phyloP scores from a whole-genome alignment of 495 filamentous ascomycete species.

The Xylaria acuta region DNA sequence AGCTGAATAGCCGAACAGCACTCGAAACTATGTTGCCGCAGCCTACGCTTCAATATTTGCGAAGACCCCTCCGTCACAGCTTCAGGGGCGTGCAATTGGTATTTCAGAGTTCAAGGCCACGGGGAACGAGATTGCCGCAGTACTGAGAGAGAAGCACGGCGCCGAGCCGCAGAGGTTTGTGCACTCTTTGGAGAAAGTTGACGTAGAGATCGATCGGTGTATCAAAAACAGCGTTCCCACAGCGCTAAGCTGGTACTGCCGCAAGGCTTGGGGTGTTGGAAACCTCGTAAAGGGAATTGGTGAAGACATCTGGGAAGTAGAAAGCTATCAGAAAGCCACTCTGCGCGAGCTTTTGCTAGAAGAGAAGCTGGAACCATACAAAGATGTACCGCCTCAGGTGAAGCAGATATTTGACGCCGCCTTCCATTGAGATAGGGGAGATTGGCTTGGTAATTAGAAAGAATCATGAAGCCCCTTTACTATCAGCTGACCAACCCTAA shows the following conservation, averaged over 20 bases:
- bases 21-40: slow-evolving; percentile 34
- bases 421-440: slow-evolving; percentile 23
- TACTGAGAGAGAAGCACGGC: slow-evolving; percentile 33
- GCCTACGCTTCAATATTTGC: slow-evolving; percentile 38
- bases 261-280: slow-evolving; percentile 33
- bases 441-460: neutral
- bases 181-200: slow-evolving; percentile 34
- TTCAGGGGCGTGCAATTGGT: slow-evolving; percentile 29
- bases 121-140: slow-evolving; percentile 31
- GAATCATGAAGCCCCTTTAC: neutral
- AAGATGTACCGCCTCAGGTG: slow-evolving; percentile 29
- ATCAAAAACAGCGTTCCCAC: slow-evolving; percentile 22
- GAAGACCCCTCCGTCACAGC: slow-evolving; percentile 28
- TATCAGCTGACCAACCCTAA: too few relatives aligned
- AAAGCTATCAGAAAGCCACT: slow-evolving; percentile 33
- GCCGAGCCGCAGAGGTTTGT: slow-evolving; percentile 27
- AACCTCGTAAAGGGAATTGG: slow-evolving; percentile 20
- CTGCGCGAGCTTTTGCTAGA: slow-evolving; percentile 31
- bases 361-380: slow-evolving; percentile 31
- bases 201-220: slow-evolving; percentile 28
- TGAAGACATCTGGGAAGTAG: slow-evolving; percentile 37
- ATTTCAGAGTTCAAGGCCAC: slow-evolving; percentile 33
- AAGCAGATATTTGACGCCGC: slow-evolving; percentile 23
- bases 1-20: slow-evolving; percentile 20
- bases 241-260: slow-evolving; percentile 31